Base-by-base conservation (phyloP, 139 green algal species). In the Coelastrella sp. region DNA sequence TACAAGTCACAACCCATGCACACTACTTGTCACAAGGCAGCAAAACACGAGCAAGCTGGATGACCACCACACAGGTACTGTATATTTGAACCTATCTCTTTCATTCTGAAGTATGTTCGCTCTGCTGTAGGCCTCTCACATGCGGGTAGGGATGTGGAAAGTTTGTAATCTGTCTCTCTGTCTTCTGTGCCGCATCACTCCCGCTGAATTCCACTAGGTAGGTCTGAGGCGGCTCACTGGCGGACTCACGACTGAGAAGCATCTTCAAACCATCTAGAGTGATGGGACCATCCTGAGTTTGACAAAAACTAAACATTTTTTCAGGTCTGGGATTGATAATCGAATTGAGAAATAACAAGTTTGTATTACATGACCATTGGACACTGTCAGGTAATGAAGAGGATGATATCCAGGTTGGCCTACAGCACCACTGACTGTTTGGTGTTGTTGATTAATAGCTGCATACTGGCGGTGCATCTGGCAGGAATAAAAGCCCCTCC, bases 121-220 rank as follows among this genome's bases (percentile, higher is more conserved):
- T 49, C 35, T 49, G 35, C 35, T 49, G 35, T 49, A 49, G 35
- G 35, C 35, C 19, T 35, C 84, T 7, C 49, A 88, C 90, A 84
- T 94, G 88, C 17, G 63, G 98, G 94, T 99, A 97, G 14, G 98
- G 98, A 95, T 99, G 98, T 61, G 98, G 98, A 92, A 98, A 99
- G 87, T 97, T 74, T 12, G 96, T 98, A 56, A 99, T 94, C 85
- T 94, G 93, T 1, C 89, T 91, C 92, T 97, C 93, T 0, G 35
- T 91, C 22, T 24, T 75, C 17, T 56, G 27, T 17, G 25, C 56
- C 25, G 78, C 91, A 10, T 75, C 83, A 74, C 94, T 88, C 20
- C 86, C 27, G 60, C 35, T 73, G 75, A 78, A 83, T 17, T 86
- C 94, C 85, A 90, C 92, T 35, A 97, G 91, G 88, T 91, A 96